Percentiles rank a stretch among this genome's conserved stretches.
These are phyloP conservation scores for Aspergillus spinulosporus DNA, from an alignment of 2,329 filamentous ascomycete species.

Conservation along the genomic window DNA sequence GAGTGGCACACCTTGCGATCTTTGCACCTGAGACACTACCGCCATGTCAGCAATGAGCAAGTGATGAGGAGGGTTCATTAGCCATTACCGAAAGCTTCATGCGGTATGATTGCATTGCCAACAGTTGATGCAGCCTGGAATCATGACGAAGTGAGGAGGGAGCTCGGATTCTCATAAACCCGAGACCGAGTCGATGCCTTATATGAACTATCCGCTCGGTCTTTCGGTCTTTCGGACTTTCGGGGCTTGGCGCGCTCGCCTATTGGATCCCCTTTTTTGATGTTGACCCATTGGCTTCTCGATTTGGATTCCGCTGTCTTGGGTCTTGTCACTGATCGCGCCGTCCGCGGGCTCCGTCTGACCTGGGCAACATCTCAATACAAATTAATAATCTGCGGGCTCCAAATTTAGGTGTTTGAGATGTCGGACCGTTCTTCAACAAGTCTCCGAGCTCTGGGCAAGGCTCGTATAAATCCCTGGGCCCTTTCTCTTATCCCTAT, in stretches of 20 bases:
- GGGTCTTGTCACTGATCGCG: too few relatives aligned
- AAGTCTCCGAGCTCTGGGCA: not conserved
- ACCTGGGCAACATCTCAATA: not conserved
- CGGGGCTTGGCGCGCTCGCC: not conserved
- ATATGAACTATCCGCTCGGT: not conserved
- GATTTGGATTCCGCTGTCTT: too few relatives aligned
- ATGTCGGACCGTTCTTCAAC: not conserved
- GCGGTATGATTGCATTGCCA: not conserved
- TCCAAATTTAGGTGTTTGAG: not conserved
- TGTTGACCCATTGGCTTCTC: not conserved
- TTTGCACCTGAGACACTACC: constrained; percentile 6
- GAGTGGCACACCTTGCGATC: constrained; percentile 3
- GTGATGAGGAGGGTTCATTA: not conserved
- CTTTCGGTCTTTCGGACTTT: not conserved
- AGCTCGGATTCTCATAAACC: constrained; percentile 7
- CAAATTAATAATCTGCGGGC: not conserved
- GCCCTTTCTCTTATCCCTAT: not conserved
- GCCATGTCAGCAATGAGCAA: not conserved
- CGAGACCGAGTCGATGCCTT: not conserved
- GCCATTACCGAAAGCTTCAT: constrained; percentile 3
- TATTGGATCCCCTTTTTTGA: not conserved
- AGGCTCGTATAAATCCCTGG: not conserved
- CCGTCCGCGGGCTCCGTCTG: not conserved
- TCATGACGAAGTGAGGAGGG: not conserved
- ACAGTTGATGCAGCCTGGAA: not conserved